Conservation (phyloP, 176 grass and related monocot species). For the Zoysia japonica region DNA sequence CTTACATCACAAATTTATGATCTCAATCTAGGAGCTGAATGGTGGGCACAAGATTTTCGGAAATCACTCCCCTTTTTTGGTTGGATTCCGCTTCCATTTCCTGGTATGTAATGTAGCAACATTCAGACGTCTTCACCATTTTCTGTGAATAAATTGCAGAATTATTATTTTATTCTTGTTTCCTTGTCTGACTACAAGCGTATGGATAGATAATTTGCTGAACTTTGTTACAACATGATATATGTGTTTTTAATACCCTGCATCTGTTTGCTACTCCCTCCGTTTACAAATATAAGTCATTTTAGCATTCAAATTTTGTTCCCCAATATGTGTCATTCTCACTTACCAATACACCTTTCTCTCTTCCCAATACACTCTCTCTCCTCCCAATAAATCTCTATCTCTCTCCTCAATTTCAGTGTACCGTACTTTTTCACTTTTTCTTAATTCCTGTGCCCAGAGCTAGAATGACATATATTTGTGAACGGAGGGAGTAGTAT, state of each 20-base stretch:
- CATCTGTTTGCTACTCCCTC: background rate
- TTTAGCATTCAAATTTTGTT: no score
- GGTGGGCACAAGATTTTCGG: conserved; percentile 97
- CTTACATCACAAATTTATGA: background rate
- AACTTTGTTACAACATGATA: conserved; percentile 14
- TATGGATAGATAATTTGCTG: background rate
- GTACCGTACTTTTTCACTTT: no score
- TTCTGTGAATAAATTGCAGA: background rate
- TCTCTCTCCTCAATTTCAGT: no score
- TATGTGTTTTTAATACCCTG: background rate
- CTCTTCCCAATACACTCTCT: no score
- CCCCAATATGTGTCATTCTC: no score
- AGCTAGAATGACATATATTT: no score
- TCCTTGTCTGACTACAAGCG: conserved; percentile 1
- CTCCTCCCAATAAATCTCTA: no score
- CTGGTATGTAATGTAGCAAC: conserved; percentile 52
- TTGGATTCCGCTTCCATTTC: conserved; percentile 86
- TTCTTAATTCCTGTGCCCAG: no score
- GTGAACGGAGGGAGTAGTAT: background rate
- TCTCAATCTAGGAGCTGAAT: conserved; percentile 80
- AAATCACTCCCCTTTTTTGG: conserved; percentile 79
- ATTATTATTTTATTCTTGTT: background rate
- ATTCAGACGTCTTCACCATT: background rate
- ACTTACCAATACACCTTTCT: no score
- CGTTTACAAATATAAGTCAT: no score